These are phyloP conservation scores for Colletotrichum trifolii DNA, from an alignment of 2,329 filamentous ascomycete genomes.

Conservation along the genomic window DNA sequence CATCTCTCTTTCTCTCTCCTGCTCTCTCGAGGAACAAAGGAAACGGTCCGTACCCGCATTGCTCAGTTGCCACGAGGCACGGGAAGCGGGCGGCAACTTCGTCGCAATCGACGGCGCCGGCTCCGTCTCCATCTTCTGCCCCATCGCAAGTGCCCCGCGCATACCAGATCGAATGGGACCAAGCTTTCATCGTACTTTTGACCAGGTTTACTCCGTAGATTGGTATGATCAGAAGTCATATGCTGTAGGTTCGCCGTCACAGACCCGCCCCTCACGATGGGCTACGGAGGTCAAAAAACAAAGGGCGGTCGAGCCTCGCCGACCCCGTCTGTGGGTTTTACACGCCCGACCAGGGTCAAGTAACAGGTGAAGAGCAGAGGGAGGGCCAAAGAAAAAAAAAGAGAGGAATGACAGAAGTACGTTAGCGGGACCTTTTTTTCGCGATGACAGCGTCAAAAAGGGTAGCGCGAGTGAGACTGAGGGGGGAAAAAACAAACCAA, in stretches of 20 bases:
- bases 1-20: no score
- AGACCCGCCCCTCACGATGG: not conserved
- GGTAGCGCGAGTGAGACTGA: slow-evolving; percentile 20
- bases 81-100: slow-evolving; percentile 11
- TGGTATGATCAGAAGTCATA: slow-evolving; percentile 20
- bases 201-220: no score
- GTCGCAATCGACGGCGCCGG: slow-evolving; percentile 4
- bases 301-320: not conserved
- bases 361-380: not conserved
- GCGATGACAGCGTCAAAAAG: slow-evolving; percentile 32
- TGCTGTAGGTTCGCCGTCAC: slow-evolving; percentile 10
- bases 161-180: no score
- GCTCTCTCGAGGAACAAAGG: not conserved
- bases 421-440: slow-evolving; percentile 16
- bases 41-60: not conserved
- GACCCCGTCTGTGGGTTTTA: slow-evolving; percentile 10
- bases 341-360: slow-evolving; percentile 8
- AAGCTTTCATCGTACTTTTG: no score
- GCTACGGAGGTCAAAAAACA: not conserved
- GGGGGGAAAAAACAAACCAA: slow-evolving; percentile 1
- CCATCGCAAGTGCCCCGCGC: not conserved
- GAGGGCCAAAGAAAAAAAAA: slow-evolving; percentile 1
- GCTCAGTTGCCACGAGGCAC: slow-evolving; percentile 27
- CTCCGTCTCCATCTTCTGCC: not conserved
- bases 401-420: slow-evolving; percentile 3